phyloP scores from a whole-genome alignment of 2,329 filamentous ascomycete species.

The Hypoxylon sp. region DNA sequence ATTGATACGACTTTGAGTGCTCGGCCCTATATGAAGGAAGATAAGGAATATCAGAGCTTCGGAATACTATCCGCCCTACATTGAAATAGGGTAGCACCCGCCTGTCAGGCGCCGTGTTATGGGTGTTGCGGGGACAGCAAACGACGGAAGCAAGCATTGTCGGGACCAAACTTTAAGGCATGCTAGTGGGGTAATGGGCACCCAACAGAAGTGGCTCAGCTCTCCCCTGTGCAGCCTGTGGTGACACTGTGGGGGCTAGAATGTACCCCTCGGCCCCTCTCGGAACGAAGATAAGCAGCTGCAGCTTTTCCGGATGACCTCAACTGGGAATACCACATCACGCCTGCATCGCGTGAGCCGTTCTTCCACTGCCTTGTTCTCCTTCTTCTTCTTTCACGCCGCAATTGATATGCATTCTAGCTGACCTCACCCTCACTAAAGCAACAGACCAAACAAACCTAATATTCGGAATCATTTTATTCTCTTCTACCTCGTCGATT shows the following conservation, averaged over 20 bases:
- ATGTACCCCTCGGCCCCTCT: constrained; percentile 5
- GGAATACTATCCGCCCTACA: constrained; percentile 2
- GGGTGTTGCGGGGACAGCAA: not conserved
- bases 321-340: constrained; percentile 26
- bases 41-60: not conserved
- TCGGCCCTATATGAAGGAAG: not conserved
- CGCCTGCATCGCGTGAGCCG: constrained; percentile 28
- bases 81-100: constrained; percentile 21
- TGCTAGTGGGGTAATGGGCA: not conserved
- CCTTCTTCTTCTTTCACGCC: constrained; percentile 3
- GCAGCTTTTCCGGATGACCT: constrained; percentile 33
- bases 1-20: not conserved
- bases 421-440: not conserved
- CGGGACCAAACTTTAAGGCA: not conserved
- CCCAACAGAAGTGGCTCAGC: not conserved
- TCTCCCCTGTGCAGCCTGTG: constrained; percentile 3
- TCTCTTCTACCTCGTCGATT: constrained; percentile 2
- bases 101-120: constrained; percentile 7
- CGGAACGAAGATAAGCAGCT: constrained; percentile 20
- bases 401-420: constrained; percentile 15
- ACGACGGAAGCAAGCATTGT: not conserved
- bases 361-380: constrained; percentile 5
- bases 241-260: constrained; percentile 2
- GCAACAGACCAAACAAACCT: constrained; percentile 2
- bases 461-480: not conserved